Conservation (phyloP, 1,284 basidiomycete genomes). For the Tausonia pullulans region DNA sequence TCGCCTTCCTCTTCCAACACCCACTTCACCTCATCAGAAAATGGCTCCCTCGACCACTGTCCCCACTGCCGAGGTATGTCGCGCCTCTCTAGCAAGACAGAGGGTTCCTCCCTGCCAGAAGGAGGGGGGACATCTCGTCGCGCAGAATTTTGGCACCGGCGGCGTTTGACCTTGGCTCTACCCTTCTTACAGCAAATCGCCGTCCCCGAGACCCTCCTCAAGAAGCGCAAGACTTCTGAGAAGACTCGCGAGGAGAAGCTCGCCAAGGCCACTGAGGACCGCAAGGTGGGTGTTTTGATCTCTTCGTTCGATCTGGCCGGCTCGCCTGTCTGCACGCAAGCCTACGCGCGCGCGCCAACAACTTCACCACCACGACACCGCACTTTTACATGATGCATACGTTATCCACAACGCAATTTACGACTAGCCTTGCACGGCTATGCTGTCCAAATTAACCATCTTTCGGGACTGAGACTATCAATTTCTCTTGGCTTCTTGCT, state of each 20-base stretch:
- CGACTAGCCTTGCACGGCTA: constrained; percentile 39
- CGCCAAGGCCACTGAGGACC: constrained; percentile 69
- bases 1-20: not conserved
- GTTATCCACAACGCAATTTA: constrained; percentile 38
- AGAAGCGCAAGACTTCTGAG: constrained; percentile 98
- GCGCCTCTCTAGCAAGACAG: too few species aligned
- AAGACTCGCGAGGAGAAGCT: constrained; percentile 94
- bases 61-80: constrained; percentile 27
- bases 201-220: constrained; percentile 97
- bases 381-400: constrained; percentile 61
- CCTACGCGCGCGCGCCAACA: not conserved
- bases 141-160: too few species aligned
- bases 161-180: too few species aligned
- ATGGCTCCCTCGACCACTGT: constrained; percentile 33
- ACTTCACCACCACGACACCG: not conserved
- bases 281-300: constrained; percentile 62
- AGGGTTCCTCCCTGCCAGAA: too few species aligned
- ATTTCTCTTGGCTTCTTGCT: not conserved
- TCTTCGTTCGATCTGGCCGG: constrained; percentile 1
- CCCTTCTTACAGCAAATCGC: constrained; percentile 43
- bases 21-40: not conserved
- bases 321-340: constrained; percentile 1
- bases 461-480: constrained; percentile 75
- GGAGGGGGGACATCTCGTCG: too few species aligned
- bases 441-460: constrained; percentile 88